Evolutionary conservation across 495 filamentous ascomycete genomes (phyloP).

Genomic region (Letharia columbiana): DNA sequence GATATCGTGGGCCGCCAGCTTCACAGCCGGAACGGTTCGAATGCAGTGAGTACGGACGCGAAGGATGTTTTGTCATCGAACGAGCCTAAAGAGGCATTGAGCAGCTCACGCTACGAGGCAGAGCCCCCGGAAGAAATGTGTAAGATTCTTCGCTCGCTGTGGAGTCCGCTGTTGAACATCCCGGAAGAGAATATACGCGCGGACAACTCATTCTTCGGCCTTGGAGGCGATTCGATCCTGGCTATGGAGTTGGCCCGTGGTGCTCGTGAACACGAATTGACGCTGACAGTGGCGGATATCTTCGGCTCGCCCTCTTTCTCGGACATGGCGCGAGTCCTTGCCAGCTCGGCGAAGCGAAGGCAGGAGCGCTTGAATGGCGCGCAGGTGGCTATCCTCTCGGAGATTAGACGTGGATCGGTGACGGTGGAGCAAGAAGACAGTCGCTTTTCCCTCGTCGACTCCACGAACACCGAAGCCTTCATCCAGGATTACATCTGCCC

Average conservation of each 20-base stretch:
- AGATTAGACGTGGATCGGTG: neutral
- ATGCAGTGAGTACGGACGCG: neutral
- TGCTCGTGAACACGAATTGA: conserved; percentile 44
- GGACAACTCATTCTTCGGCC: conserved; percentile 42
- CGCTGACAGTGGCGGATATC: conserved; percentile 48
- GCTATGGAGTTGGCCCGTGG: conserved; percentile 62
- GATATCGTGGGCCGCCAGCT: conserved; percentile 8
- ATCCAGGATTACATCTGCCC: conserved; percentile 43
- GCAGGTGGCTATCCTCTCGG: conserved; percentile 18
- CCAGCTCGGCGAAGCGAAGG: conserved; percentile 15
- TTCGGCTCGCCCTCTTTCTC: conserved; percentile 41
- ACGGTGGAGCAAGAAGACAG: neutral
- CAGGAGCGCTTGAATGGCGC: conserved; percentile 21
- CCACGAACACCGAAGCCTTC: conserved; percentile 36
- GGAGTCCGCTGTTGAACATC: conserved; percentile 39
- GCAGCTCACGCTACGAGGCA: conserved; percentile 4
- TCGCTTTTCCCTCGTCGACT: conserved; percentile 36
- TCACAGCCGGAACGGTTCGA: neutral
- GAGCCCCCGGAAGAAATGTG: conserved; percentile 12
- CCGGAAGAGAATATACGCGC: conserved; percentile 34
- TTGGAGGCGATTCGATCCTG: conserved; percentile 49
- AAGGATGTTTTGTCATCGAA: neutral
- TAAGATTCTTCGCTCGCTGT: conserved; percentile 37
- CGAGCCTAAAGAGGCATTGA: neutral
- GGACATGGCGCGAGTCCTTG: conserved; percentile 37